Evolutionary conservation across 352 stramenopile species (phyloP).

Genomic region (Phytophthora pluvialis): DNA sequence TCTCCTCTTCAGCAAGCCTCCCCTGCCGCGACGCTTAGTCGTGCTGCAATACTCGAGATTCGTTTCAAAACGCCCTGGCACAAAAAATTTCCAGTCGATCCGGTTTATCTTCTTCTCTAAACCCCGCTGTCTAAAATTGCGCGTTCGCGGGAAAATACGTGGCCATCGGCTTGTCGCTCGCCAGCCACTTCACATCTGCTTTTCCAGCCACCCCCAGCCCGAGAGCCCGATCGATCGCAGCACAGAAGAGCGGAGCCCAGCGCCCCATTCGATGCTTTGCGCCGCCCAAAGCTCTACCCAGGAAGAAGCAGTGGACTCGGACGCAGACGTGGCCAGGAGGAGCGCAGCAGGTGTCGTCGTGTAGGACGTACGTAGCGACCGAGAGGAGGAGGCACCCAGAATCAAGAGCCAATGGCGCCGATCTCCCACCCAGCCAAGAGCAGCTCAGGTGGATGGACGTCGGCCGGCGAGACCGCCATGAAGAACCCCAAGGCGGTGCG

Average conservation of each 20-base stretch:
- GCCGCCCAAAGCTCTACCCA: conserved; percentile 32
- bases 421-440: conserved; percentile 16
- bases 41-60: not conserved
- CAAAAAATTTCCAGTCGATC: conserved; percentile 2
- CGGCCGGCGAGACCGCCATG: not conserved
- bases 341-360: conserved; percentile 16
- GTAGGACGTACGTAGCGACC: not conserved
- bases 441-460: conserved; percentile 11
- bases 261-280: conserved; percentile 45
- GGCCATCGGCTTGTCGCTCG: conserved; percentile 1
- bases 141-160: conserved; percentile 9
- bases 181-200: conserved; percentile 23
- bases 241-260: conserved; percentile 14
- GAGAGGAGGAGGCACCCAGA: not conserved
- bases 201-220: conserved; percentile 14
- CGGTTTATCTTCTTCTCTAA: not conserved
- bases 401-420: conserved; percentile 27
- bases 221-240: conserved; percentile 6
- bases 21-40: not conserved
- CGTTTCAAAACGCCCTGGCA: too few relatives aligned
- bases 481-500: conserved; percentile 22
- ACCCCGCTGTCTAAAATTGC: conserved; percentile 8
- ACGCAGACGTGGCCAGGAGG: conserved; percentile 27
- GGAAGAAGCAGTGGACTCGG: conserved; percentile 42
- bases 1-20: too few relatives aligned